Conservation (phyloP, 495 filamentous ascomycete species). For the Penicillium nucicola region DNA sequence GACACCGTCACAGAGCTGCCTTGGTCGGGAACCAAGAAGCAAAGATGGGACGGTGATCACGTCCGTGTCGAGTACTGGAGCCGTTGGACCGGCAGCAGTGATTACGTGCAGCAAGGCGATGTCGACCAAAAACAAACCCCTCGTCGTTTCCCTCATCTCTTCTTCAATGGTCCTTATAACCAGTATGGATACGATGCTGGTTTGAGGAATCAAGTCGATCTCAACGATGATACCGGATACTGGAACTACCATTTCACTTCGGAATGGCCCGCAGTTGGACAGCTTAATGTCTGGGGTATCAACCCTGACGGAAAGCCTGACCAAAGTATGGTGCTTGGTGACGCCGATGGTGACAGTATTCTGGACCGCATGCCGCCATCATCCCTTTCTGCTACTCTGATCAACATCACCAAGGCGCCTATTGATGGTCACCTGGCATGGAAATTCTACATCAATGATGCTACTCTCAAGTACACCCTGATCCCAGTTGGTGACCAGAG, state of each 20-base stretch:
- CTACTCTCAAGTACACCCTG: constrained; percentile 44
- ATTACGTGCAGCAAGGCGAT: constrained; percentile 63
- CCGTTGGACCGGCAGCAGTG: constrained; percentile 58
- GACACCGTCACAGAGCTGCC: constrained; percentile 37
- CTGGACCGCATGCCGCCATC: constrained; percentile 63
- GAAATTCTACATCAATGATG: constrained; percentile 55
- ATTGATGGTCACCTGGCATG: constrained; percentile 53
- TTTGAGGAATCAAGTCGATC: constrained; percentile 50
- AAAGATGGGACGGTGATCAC: constrained; percentile 64
- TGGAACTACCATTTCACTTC: constrained; percentile 62
- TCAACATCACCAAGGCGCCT: constrained; percentile 60
- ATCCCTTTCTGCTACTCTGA: constrained; percentile 48
- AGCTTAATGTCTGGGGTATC: constrained; percentile 68
- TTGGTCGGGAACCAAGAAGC: constrained; percentile 60
- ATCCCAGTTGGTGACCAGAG: constrained; percentile 49
- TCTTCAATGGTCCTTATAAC: constrained; percentile 63
- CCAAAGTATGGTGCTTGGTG: constrained; percentile 53
- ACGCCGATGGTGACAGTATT: constrained; percentile 57
- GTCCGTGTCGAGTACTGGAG: constrained; percentile 68
- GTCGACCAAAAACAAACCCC: constrained; percentile 28
- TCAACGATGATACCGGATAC: constrained; percentile 43
- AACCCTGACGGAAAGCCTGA: constrained; percentile 65
- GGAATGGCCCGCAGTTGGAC: constrained; percentile 62
- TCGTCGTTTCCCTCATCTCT: constrained; percentile 62
- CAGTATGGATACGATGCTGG: constrained; percentile 67